Conservation (phyloP, 1,139 yeast genomes). For the Geotrichum reessii region DNA sequence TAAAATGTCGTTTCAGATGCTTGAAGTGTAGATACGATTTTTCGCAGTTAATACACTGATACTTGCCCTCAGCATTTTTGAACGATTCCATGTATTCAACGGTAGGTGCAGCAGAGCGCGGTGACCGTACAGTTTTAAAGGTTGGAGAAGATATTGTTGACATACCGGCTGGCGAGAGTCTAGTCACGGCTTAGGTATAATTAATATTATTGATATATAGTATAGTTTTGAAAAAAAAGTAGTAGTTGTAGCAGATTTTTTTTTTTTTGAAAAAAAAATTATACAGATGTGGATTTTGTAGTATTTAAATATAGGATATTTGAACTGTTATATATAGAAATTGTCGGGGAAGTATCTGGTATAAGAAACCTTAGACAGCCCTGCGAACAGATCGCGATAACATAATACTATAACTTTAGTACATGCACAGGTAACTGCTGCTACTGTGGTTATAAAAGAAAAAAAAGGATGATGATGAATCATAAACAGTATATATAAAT, state of each 20-base stretch:
- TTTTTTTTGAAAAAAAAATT: no score
- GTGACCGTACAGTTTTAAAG: background rate
- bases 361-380: background rate
- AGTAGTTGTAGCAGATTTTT: no score
- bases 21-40: slow-evolving; percentile 16
- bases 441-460: background rate
- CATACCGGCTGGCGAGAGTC: background rate
- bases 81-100: slow-evolving; percentile 12
- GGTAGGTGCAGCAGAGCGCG: background rate
- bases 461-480: no score
- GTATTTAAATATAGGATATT: background rate
- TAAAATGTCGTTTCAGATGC: slow-evolving; percentile 18
- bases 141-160: background rate
- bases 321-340: background rate
- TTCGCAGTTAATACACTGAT: slow-evolving; percentile 21
- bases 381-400: background rate
- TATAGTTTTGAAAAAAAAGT: background rate
- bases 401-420: background rate
- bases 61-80: slow-evolving; percentile 23
- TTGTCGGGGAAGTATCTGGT: background rate
- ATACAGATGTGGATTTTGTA: background rate
- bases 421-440: background rate
- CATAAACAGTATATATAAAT: no score
- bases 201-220: background rate
- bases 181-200: background rate